Evolutionary conservation across 2,329 filamentous ascomycete species (phyloP).

Genomic region (Didymella keratinophila): DNA sequence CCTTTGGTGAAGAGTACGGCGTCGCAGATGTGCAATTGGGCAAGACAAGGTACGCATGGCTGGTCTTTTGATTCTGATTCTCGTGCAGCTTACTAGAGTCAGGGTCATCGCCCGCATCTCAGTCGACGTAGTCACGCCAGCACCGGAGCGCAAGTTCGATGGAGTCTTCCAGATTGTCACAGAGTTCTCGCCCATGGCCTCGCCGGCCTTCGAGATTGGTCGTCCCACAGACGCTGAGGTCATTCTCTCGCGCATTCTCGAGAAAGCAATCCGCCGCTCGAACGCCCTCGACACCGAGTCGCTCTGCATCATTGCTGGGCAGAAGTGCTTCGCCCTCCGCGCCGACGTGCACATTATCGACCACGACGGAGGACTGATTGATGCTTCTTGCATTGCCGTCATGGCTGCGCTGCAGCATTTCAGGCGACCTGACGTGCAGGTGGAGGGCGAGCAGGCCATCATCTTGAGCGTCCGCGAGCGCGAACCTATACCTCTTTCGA

Average conservation of each 20-base stretch:
- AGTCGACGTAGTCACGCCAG: conserved; percentile 85
- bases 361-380: conserved; percentile 88
- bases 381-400: conserved; percentile 84
- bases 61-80: neutral
- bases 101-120: conserved; percentile 87
- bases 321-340: conserved; percentile 90
- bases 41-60: conserved; percentile 75
- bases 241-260: conserved; percentile 84
- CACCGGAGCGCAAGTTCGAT: conserved; percentile 89
- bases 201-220: conserved; percentile 86
- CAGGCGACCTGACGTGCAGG: conserved; percentile 84
- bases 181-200: conserved; percentile 91
- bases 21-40: conserved; percentile 86
- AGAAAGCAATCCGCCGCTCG: conserved; percentile 92
- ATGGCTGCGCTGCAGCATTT: conserved; percentile 92
- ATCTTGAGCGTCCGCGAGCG: conserved; percentile 85
- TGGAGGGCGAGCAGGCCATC: conserved; percentile 83
- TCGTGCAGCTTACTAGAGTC: conserved; percentile 27
- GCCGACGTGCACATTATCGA: conserved; percentile 92
- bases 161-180: conserved; percentile 92
- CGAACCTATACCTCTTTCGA: conserved; percentile 87
- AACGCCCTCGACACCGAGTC: conserved; percentile 95
- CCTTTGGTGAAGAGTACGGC: conserved; percentile 90
- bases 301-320: conserved; percentile 87
- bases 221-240: conserved; percentile 84